Evolutionary conservation across 75 land plant species (phyloP).

Genomic region (Pinus albicaulis): DNA sequence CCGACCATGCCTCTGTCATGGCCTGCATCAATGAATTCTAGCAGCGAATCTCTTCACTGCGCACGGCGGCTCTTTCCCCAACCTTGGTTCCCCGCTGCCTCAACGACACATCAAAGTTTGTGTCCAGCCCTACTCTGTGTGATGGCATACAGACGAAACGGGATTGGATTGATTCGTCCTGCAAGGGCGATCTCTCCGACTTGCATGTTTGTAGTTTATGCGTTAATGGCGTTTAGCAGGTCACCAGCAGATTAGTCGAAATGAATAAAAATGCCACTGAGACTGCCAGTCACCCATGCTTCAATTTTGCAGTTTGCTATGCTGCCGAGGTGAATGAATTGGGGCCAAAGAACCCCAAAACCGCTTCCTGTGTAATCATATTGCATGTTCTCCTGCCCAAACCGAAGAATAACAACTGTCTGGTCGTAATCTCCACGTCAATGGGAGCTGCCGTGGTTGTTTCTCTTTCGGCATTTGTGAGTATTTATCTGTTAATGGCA

Average conservation of each 20-base stretch:
- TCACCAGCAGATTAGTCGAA: not conserved
- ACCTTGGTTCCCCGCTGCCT: too few relatives aligned
- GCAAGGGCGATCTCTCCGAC: constrained; percentile 42
- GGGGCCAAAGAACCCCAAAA: constrained; percentile 38
- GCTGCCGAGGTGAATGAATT: constrained; percentile 41
- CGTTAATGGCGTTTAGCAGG: constrained; percentile 28
- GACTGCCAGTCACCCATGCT: constrained; percentile 23
- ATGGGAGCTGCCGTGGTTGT: too few relatives aligned
- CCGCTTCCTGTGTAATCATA: too few relatives aligned
- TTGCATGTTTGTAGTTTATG: constrained; percentile 48
- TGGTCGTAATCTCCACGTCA: too few relatives aligned
- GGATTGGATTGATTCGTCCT: constrained; percentile 56
- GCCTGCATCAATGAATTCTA: constrained; percentile 45
- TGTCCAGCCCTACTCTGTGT: constrained; percentile 21
- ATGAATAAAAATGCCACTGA: not conserved
- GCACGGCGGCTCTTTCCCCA: too few relatives aligned
- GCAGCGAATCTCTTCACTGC: too few relatives aligned
- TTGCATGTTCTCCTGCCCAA: too few relatives aligned
- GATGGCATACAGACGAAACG: constrained; percentile 23
- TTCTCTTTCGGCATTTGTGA: too few relatives aligned
- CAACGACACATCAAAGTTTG: not conserved
- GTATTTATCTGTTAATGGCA: too few relatives aligned
- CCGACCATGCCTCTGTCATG: constrained; percentile 36
- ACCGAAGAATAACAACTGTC: too few relatives aligned
- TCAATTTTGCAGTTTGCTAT: constrained; percentile 48